Evolutionary conservation across 2,329 filamentous ascomycete genomes (phyloP).

Genomic region (Alternaria infectoria): DNA sequence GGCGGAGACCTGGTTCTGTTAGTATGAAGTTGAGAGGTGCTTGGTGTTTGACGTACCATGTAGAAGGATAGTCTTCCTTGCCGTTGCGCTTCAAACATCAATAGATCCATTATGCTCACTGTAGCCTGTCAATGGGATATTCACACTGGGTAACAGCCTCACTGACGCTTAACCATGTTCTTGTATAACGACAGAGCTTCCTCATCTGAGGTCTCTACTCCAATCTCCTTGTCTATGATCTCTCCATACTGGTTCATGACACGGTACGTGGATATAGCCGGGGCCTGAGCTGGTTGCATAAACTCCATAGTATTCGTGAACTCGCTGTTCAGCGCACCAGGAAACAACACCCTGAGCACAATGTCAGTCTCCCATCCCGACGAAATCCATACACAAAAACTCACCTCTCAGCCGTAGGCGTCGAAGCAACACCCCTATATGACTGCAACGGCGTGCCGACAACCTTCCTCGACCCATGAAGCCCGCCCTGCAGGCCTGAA

Average conservation of each 20-base stretch:
- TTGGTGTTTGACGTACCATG: slow-evolving; percentile 70
- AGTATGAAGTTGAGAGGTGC: background rate
- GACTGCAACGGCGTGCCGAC: slow-evolving; percentile 40
- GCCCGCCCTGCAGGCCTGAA: slow-evolving; percentile 11
- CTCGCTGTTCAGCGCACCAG: slow-evolving; percentile 91
- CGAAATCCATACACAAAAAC: slow-evolving; percentile 21
- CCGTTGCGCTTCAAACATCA: slow-evolving; percentile 97
- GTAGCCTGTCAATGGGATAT: slow-evolving; percentile 6
- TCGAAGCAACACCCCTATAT: slow-evolving; percentile 64
- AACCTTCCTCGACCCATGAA: slow-evolving; percentile 25
- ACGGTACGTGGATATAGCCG: slow-evolving; percentile 88
- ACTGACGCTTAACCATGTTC: slow-evolving; percentile 66
- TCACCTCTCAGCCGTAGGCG: slow-evolving; percentile 66
- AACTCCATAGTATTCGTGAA: slow-evolving; percentile 85
- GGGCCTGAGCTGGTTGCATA: slow-evolving; percentile 69
- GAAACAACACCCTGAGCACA: slow-evolving; percentile 68
- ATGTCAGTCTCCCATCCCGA: background rate
- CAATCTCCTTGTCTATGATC: slow-evolving; percentile 76
- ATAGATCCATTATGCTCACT: slow-evolving; percentile 88
- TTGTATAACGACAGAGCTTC: slow-evolving; percentile 68
- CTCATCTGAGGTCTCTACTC: slow-evolving; percentile 67
- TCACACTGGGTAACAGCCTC: background rate
- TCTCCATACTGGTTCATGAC: slow-evolving; percentile 87
- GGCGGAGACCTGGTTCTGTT: slow-evolving; percentile 65
- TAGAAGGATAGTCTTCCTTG: slow-evolving; percentile 96